These are phyloP conservation scores for Chalaropsis ovoidea DNA, from an alignment of 2,329 filamentous ascomycete genomes.

Conservation along the genomic window DNA sequence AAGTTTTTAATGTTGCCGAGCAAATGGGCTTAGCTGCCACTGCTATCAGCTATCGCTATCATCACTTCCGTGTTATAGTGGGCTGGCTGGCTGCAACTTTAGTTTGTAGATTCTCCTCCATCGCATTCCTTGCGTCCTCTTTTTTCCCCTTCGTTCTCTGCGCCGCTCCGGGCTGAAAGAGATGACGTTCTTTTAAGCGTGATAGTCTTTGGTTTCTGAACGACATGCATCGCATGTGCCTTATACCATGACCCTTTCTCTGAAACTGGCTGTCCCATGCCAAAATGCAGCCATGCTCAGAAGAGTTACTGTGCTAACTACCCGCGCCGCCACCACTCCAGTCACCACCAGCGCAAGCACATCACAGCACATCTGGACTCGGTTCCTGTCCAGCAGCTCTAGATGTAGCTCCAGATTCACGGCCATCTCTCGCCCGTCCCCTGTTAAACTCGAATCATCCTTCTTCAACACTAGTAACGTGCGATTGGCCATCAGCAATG, in stretches of 20 bases:
- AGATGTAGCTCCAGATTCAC: constrained; percentile 6
- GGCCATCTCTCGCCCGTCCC: background rate
- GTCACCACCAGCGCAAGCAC: background rate
- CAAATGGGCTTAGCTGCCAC: background rate
- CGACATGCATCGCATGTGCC: constrained; percentile 23
- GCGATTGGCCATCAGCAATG: constrained; percentile 19
- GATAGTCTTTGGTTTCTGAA: background rate
- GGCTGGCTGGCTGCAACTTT: background rate
- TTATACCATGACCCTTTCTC: constrained; percentile 23
- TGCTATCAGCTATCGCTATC: constrained; percentile 2
- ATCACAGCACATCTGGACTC: background rate
- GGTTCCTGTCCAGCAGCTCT: constrained; percentile 7
- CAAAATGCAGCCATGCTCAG: constrained; percentile 16
- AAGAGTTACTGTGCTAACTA: constrained; percentile 9
- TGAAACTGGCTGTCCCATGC: constrained; percentile 23
- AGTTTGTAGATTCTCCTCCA: background rate
- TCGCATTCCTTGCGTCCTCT: background rate
- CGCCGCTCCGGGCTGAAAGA: background rate
- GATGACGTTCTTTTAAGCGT: background rate
- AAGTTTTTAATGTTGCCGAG: background rate
- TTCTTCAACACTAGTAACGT: constrained; percentile 23
- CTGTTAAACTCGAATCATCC: constrained; percentile 15
- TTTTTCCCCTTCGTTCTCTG: background rate
- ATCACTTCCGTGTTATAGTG: background rate
- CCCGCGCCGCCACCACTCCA: constrained; percentile 1